Conservation (phyloP, 495 filamentous ascomycete genomes). For the Astrothelium macrocarpum region DNA sequence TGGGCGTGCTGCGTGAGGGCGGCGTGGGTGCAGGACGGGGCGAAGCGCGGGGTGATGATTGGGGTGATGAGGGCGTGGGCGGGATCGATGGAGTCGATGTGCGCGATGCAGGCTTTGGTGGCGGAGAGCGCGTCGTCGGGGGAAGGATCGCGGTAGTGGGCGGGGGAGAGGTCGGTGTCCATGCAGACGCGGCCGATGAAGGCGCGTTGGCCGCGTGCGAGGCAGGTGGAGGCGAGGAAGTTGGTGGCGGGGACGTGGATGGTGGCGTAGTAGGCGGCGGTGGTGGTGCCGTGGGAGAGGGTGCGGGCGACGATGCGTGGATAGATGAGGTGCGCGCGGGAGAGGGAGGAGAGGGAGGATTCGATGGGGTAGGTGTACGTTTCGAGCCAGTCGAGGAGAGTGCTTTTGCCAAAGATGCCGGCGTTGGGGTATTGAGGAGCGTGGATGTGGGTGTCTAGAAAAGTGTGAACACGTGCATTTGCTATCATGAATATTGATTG, state of each 20-base stretch:
- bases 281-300: conserved; percentile 81
- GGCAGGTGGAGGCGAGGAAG: conserved; percentile 73
- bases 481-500: neutral
- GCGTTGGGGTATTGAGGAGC: conserved; percentile 88
- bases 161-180: conserved; percentile 59
- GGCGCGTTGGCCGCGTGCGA: conserved; percentile 68
- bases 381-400: conserved; percentile 82
- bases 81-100: conserved; percentile 62
- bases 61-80: conserved; percentile 51
- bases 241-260: conserved; percentile 74
- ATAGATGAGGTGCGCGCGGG: conserved; percentile 54
- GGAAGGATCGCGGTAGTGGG: conserved; percentile 63
- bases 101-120: conserved; percentile 52
- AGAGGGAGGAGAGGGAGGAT: conserved; percentile 48
- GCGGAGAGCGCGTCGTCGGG: conserved; percentile 45
- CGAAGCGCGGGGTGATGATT: conserved; percentile 87
- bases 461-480: neutral
- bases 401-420: conserved; percentile 82
- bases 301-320: conserved; percentile 64
- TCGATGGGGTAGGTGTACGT: conserved; percentile 96
- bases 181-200: conserved; percentile 89
- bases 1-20: conserved; percentile 53
- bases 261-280: conserved; percentile 86
- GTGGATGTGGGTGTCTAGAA: conserved; percentile 78
- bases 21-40: conserved; percentile 57